Evolutionary conservation across 345 rosid genomes (phyloP), one percentile per base, ranked within the genome.

Genomic region (Brassica rapa): DNA sequence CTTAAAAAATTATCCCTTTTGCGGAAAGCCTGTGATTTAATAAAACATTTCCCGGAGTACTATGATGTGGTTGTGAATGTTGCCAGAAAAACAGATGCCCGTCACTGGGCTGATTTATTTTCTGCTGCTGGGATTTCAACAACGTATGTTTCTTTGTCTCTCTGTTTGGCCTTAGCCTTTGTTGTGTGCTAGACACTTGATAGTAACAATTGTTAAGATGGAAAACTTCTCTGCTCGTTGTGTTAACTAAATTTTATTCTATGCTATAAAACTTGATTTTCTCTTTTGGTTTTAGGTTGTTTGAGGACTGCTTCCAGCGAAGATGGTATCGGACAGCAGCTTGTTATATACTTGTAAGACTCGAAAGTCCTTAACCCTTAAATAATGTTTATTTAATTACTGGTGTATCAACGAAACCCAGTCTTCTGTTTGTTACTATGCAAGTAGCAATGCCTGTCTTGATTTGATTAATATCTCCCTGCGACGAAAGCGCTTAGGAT

Each of bases 291-390:
- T 62, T 74, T 74, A 95, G 99, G 91, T 84, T 95, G 83, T 95
- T 91, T 74, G 99, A 95, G 83, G 99, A 95, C 33, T 93, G 99
- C 85, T 93, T 95, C 90, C 99, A 93, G 77, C 79, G 91, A 63
- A 91, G 99, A 83, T 95, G 99, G 99, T 95, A 91, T 59, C 97
- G 98, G 25, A 95, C 99, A 35, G 98, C 98, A 61, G 99, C 99
- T 35, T 93, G 99, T 87, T 93, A 93, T 85, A 93, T 95, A 78
- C 97, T 95, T 82, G 98, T 95, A 86, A 90, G 96, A 73, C 56
- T 68, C 15, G 14, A 29, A 63, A 24, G 21, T 43, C 82, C 80
- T 37, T 78, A 66, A 39, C 74, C 70, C 16, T 78, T 6, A 10
- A 15, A 71, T 12, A 49, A 68, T 51, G 35, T 68, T 72, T 53